Base-by-base conservation (phyloP, 352 stramenopile genomes). In the Globisporangium abappressorium region DNA sequence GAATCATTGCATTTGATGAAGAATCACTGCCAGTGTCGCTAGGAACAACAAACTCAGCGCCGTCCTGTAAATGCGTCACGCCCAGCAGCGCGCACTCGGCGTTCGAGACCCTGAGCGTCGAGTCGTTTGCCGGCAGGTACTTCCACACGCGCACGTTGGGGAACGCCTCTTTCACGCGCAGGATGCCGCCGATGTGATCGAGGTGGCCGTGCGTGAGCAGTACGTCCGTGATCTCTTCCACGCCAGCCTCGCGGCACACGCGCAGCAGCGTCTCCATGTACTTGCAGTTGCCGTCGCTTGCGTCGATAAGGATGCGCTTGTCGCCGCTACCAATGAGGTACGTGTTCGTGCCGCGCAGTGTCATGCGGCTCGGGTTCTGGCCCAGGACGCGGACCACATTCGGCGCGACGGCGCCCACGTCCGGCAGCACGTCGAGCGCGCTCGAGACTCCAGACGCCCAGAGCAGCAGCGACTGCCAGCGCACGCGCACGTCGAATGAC, bases 171-270 rank as follows among this genome's bases (percentile, higher is more conserved):
- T 77, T 80, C 1, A 94, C 62, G 46, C 73, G 71, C 62, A 91
- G 62, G 1, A 98, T 59, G 15, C 93, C 93, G 11, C 92, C 93
- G 8, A 97, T 80, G 69, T 98, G 93, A 68, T 98, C 93, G 28
- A 78, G 77, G 66, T 98, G 93, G 14, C 84, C 80, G 74, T 98
- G 93, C 3, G 93, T 98, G 57, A 97, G 77, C 30, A 98, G 62
- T 49, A 98, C 70, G 70, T 94, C 70, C 22, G 81, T 81, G 71
- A 96, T 87, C 34, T 84, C 73, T 2, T 71, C 46, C 49, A 91
- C 78, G 3, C 74, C 77, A 2, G 83, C 66, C 14, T 64, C 46
- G 33, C 72, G 56, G 64, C 88, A 85, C 12, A 79, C 78, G 8
- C 70, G 43, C 54, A 79, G 57, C 59, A 97, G 71, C 22, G 63